These are phyloP conservation scores for Magnolia changhungtana DNA, from an alignment of 164 flowering plant genomes.

Conservation along the genomic window DNA sequence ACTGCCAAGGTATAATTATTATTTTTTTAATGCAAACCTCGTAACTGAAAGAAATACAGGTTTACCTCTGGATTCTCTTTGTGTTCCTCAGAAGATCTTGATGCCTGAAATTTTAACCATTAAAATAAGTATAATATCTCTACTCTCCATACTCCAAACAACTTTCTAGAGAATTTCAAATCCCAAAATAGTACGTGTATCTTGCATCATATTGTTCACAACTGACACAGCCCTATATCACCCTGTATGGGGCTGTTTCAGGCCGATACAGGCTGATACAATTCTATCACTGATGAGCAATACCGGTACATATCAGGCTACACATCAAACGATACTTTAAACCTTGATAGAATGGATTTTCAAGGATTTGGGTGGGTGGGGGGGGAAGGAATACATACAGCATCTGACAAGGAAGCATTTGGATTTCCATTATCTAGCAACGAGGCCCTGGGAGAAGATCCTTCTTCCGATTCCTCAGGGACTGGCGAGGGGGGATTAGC, in stretches of 20 bases:
- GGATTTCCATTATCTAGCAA: constrained; percentile 43
- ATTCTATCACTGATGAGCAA: no score
- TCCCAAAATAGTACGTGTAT: not conserved
- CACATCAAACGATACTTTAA: no score
- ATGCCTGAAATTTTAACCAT: constrained; percentile 34
- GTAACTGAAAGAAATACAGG: constrained; percentile 16
- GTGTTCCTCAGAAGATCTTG: constrained; percentile 48
- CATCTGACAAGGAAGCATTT: constrained; percentile 41
- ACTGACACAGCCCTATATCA: no score
- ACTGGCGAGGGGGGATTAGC: constrained; percentile 93
- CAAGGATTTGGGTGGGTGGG: no score
- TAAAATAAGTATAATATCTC: not conserved
- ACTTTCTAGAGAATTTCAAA: not conserved
- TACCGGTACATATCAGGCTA: no score
- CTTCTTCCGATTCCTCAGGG: constrained; percentile 92
- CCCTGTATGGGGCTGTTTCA: no score
- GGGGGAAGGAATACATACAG: constrained; percentile 35
- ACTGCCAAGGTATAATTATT: no score
- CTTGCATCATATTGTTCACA: no score
- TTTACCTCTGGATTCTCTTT: constrained; percentile 48
- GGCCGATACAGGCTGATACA: no score
- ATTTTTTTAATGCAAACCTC: no score
- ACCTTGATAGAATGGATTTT: no score
- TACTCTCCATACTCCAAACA: not conserved
- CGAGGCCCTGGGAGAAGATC: constrained; percentile 64